Evolutionary conservation across 345 rosid species (phyloP), one percentile per base, ranked within the genome.

Genomic region (Boechera divaricarpa): DNA sequence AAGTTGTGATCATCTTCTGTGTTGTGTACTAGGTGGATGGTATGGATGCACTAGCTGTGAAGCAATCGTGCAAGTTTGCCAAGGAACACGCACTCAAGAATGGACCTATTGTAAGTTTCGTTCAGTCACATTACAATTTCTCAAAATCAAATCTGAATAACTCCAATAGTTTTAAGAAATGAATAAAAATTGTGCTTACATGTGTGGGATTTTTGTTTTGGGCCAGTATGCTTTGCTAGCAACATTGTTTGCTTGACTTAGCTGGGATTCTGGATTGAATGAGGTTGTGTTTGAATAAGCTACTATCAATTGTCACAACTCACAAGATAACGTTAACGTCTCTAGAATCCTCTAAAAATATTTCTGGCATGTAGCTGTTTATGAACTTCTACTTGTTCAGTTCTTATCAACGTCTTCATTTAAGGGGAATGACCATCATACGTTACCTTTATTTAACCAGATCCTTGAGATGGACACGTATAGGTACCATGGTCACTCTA

Each of bases 391-490:
- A 13, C 54, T 1, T 28, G 52, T 63, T 26, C 10, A 4, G 53
- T 1, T 42, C 12, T 11, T 41, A 3, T 10, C 2, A 41, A 41
- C 5, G 15, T 41, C 45, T 1, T 11, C 45, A 10, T 3, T 11
- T 41, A 10, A 41, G 45, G 45, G 45, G 13, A 41, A 11, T 11
- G 45, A 41, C 45, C 45, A 41, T 41, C 45, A 41, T 41, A 11
- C 5, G 5, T 41, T 41, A 10, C 15, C 45, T 41, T 49, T 83
- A 74, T 62, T 72, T 71, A 62, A 70, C 60, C 86, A 91, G 96
- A 88, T 94, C 65, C 96, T 91, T 64, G 96, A 91, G 82, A 91
- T 94, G 96, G 98, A 90, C 82, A 94, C 98, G 21, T 93, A 93
- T 69, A 87, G 98, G 73, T 93, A 93, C 77, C 96, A 91, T 16